These are phyloP conservation scores for Phragmites australis DNA, from an alignment of 176 grass and related monocot species.

Conservation along the genomic window DNA sequence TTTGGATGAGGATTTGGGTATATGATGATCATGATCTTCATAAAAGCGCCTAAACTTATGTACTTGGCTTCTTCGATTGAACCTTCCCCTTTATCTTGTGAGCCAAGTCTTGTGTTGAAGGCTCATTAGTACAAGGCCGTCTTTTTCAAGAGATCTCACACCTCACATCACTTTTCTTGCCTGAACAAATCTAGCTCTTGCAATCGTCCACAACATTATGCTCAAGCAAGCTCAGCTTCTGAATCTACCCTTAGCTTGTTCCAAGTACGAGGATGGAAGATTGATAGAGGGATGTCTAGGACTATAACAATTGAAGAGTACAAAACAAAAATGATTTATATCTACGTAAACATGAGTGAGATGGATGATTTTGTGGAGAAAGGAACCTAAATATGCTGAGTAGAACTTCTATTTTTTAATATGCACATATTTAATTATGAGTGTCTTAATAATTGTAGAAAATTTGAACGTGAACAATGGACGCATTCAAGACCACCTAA, in stretches of 20 bases:
- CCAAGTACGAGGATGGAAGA: constrained; percentile 11
- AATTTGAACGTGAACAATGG: constrained; percentile 15
- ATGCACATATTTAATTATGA: not conserved
- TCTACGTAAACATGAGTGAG: not conserved
- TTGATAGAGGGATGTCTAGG: not conserved
- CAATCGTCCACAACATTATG: not conserved
- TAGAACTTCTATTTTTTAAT: not conserved
- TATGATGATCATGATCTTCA: no score
- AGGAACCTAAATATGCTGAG: not conserved
- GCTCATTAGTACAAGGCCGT: constrained; percentile 14
- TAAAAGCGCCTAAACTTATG: no score
- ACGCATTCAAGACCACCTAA: not conserved
- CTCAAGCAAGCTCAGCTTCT: not conserved
- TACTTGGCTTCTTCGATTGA: no score
- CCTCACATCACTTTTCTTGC: not conserved
- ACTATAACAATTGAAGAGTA: not conserved
- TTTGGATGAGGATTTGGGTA: no score
- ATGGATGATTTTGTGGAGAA: constrained; percentile 9
- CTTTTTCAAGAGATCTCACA: constrained; percentile 1
- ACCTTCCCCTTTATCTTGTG: no score
- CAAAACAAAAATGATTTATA: constrained; percentile 12
- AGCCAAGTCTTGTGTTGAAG: no score
- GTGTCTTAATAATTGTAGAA: not conserved
- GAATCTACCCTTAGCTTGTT: not conserved
- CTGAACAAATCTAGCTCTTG: not conserved